phyloP scores from a whole-genome alignment of 192 early-diverging fungal species.

The Geosiphon pyriformis region DNA sequence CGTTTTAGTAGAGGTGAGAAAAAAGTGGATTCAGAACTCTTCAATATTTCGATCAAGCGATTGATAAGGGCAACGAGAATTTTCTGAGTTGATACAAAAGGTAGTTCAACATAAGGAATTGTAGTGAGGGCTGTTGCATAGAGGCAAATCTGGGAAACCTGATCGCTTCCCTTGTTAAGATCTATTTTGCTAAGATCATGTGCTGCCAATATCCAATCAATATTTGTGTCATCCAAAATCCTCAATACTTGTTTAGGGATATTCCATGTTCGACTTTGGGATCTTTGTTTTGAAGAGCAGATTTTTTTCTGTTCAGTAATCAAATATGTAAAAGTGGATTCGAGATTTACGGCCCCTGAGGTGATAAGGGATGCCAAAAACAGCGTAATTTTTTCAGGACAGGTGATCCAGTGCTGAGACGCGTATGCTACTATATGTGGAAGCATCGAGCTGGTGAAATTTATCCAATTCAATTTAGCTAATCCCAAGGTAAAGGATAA shows the following conservation, averaged over 20 bases:
- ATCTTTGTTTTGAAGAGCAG: too few relatives aligned
- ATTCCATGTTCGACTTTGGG: slow-evolving; percentile 17
- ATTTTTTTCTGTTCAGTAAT: too few relatives aligned
- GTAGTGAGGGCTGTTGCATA: slow-evolving; percentile 40
- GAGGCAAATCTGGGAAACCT: slow-evolving; percentile 34
- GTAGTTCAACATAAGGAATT: slow-evolving; percentile 32
- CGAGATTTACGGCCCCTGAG: too few relatives aligned
- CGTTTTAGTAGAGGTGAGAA: slow-evolving; percentile 25
- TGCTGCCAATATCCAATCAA: slow-evolving; percentile 47
- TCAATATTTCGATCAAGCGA: neutral
- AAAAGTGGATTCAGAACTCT: neutral
- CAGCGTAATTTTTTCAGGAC: slow-evolving; percentile 38
- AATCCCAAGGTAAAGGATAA: slow-evolving; percentile 66
- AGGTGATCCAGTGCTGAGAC: slow-evolving; percentile 31
- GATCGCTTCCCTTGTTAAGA: slow-evolving; percentile 24
- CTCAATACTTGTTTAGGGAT: slow-evolving; percentile 22
- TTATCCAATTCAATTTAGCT: slow-evolving; percentile 56
- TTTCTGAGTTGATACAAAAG: neutral
- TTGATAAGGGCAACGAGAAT: neutral
- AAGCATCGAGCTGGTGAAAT: slow-evolving; percentile 69
- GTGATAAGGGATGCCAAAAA: slow-evolving; percentile 45
- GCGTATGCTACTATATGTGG: slow-evolving; percentile 59
- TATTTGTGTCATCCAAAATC: slow-evolving; percentile 22
- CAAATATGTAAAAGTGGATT: too few relatives aligned
- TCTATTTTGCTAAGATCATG: slow-evolving; percentile 34